Conservation (phyloP, 2,329 filamentous ascomycete genomes). For the Fusarium lyarnte region DNA sequence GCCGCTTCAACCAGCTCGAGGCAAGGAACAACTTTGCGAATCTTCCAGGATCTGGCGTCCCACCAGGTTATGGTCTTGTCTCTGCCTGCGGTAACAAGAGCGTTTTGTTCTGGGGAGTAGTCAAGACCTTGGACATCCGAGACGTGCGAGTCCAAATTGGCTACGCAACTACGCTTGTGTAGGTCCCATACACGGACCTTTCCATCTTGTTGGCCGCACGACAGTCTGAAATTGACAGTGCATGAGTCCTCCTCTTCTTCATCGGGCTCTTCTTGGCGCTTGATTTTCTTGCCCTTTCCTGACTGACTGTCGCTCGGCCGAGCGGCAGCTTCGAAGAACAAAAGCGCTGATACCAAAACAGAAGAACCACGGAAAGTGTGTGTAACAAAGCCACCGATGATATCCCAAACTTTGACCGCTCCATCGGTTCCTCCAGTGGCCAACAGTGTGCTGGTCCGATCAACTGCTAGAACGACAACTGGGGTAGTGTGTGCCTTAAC, state of each 20-base stretch:
- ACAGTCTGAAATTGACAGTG: constrained; percentile 75
- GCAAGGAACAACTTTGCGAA: constrained; percentile 81
- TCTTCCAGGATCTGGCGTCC: constrained; percentile 87
- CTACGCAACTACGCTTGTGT: constrained; percentile 80
- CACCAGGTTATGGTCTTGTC: constrained; percentile 96
- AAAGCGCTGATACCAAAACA: constrained; percentile 87
- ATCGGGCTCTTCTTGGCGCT: constrained; percentile 49
- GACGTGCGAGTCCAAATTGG: constrained; percentile 88
- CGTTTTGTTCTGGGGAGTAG: constrained; percentile 78
- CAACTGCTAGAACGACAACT: constrained; percentile 85
- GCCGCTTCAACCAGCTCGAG: constrained; percentile 86
- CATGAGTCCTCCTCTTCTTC: constrained; percentile 55
- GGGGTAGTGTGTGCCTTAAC: constrained; percentile 92
- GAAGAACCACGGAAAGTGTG: constrained; percentile 96
- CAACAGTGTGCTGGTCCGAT: constrained; percentile 86
- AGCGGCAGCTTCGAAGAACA: constrained; percentile 83
- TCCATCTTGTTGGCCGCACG: constrained; percentile 93
- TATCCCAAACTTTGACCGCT: constrained; percentile 96
- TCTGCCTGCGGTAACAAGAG: constrained; percentile 83
- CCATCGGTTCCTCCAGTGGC: constrained; percentile 95
- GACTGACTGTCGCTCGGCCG: constrained; percentile 46
- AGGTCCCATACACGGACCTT: constrained; percentile 93
- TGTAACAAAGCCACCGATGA: constrained; percentile 87
- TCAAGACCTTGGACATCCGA: constrained; percentile 91
- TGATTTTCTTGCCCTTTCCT: constrained; percentile 50